Percentiles rank a stretch among this genome's conserved stretches.
These are phyloP conservation scores for Luvunga scandens DNA, from an alignment of 345 rosid genomes.

Conservation along the genomic window DNA sequence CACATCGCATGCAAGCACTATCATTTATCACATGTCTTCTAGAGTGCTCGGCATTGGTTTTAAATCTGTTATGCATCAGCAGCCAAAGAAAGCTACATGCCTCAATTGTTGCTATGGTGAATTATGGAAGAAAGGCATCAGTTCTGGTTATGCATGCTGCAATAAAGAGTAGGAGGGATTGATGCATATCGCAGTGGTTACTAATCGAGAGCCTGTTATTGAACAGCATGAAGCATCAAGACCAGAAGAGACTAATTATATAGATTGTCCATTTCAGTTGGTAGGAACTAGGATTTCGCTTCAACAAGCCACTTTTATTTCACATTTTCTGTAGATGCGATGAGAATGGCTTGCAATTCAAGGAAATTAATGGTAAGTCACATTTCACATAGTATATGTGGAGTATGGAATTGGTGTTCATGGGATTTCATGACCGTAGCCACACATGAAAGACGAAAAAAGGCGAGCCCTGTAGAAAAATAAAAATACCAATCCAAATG, in stretches of 20 bases:
- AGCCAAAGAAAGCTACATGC: too few relatives aligned
- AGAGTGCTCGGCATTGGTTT: too few relatives aligned
- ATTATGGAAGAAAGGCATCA: slow-evolving; percentile 28
- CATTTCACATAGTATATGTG: background rate
- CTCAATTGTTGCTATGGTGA: slow-evolving; percentile 37
- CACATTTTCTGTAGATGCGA: background rate
- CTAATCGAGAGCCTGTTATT: background rate
- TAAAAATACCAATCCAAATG: too few relatives aligned
- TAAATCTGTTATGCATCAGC: too few relatives aligned
- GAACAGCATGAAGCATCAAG: background rate
- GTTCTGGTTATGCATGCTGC: slow-evolving; percentile 33
- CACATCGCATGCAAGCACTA: too few relatives aligned
- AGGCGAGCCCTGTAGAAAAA: too few relatives aligned
- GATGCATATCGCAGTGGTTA: background rate
- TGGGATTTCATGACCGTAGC: too few relatives aligned
- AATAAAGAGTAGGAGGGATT: slow-evolving; percentile 22
- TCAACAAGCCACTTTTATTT: background rate
- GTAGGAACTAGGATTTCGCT: background rate
- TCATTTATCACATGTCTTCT: too few relatives aligned
- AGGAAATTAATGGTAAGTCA: background rate
- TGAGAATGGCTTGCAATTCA: background rate
- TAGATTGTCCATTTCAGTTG: background rate
- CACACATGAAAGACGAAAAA: too few relatives aligned
- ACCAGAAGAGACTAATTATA: background rate
- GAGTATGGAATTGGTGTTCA: too few relatives aligned